Base-by-base conservation (phyloP, 2,329 filamentous ascomycete genomes). In the Xylaria sp. region DNA sequence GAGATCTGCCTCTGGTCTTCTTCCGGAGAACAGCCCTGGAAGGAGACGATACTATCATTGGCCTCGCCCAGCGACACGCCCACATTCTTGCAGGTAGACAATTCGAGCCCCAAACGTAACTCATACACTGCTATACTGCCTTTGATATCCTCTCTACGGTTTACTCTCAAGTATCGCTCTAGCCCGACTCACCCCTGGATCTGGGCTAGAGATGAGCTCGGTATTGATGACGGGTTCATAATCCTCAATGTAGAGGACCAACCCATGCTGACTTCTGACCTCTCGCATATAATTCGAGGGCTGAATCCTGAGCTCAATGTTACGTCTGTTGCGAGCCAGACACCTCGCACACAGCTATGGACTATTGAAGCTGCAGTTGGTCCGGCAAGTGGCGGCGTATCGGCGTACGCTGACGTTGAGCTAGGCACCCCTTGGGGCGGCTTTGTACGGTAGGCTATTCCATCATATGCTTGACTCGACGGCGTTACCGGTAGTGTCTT, bases 1-100 rank as follows among this genome's bases (percentile, higher is more conserved):
- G 87, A 96, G 74, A 87, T 94, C 39, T 88, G 88, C 18, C 80
- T 97, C 8, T 97, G 94, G 93, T 89, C 93, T 66, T 85, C 85
- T 3, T 71, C 76, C 71, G 90, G 91, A 73, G 86, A 87, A 61
- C 78, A 82, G 31, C 83, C 84, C 73, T 84, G 86, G 89, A 69
- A 81, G 80, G 82, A 94, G 84, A 87, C 82, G 20, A 65, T 69
- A 0, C 74, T 89, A 37, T 55, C 56, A 2, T 73, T 78, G 8
- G 54, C 78, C 70, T 62, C 73, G 44, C 69, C 67, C 46, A 57
- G 66, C 13, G 66, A 76, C 8, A 67, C 58, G 6, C 86, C 91
- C 25, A 82, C 88, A 20, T 81, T 82, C 31, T 82, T 96, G 2
- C 83, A 88, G 62, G 75, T 78, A 39, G 78, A 77, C 4, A 74